phyloP scores from a whole-genome alignment of 805 yeast species.

The Suhomyces pyralidae region DNA sequence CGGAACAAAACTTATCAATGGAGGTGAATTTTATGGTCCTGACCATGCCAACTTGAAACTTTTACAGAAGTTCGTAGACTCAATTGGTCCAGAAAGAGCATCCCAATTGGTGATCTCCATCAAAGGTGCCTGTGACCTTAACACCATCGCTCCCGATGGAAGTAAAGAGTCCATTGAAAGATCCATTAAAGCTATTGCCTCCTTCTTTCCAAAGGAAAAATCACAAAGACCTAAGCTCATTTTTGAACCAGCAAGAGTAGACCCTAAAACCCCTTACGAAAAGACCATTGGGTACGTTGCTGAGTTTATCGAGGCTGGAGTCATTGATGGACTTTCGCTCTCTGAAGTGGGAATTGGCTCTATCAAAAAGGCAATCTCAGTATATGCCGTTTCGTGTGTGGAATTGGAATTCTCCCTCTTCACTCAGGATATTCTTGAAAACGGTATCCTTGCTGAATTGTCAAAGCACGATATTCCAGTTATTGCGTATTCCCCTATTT shows the following conservation, averaged over 20 bases:
- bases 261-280: constrained; percentile 52
- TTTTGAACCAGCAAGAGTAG: constrained; percentile 75
- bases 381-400: constrained; percentile 60
- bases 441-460: constrained; percentile 63
- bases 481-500: constrained; percentile 80
- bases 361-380: constrained; percentile 54
- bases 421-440: constrained; percentile 52
- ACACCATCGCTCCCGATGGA: constrained; percentile 46
- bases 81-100: constrained; percentile 52
- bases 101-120: constrained; percentile 56
- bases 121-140: constrained; percentile 58
- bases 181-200: constrained; percentile 46
- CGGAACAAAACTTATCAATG: constrained; percentile 58
- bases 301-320: constrained; percentile 60
- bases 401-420: constrained; percentile 80
- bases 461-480: constrained; percentile 60
- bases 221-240: constrained; percentile 32
- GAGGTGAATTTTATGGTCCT: constrained; percentile 76
- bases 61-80: constrained; percentile 54
- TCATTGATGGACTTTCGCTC: constrained; percentile 66
- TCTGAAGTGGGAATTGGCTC: constrained; percentile 69
- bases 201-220: constrained; percentile 26
- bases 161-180: constrained; percentile 43
- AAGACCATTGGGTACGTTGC: constrained; percentile 56
- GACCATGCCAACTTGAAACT: constrained; percentile 51